phyloP scores from a whole-genome alignment of 352 stramenopile species.

The Saprolegnia diclina region DNA sequence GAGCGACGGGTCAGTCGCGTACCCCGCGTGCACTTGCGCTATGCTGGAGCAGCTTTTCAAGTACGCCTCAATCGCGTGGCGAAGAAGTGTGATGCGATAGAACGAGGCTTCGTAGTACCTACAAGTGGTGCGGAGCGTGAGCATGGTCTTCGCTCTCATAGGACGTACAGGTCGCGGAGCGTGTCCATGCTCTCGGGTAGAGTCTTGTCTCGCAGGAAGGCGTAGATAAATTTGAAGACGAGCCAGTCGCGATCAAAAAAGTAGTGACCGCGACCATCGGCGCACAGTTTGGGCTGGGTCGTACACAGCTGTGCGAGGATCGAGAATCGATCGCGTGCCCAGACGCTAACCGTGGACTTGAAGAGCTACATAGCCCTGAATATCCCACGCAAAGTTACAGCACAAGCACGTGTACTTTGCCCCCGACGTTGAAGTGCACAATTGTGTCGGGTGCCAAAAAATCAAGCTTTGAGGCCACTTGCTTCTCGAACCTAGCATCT shows the following conservation, averaged over 20 bases:
- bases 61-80: constrained; percentile 60
- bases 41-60: constrained; percentile 4
- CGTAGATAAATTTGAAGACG: constrained; percentile 67
- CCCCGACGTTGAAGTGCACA: constrained; percentile 57
- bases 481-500: constrained; percentile 49
- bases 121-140: neutral
- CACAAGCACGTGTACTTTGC: constrained; percentile 28
- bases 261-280: constrained; percentile 49
- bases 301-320: constrained; percentile 78
- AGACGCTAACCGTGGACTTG: constrained; percentile 64
- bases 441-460: constrained; percentile 45
- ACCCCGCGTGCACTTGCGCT: neutral
- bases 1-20: neutral
- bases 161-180: constrained; percentile 51
- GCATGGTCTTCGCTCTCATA: no score
- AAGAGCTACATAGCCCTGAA: constrained; percentile 38
- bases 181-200: constrained; percentile 50
- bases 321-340: constrained; percentile 69
- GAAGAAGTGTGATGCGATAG: constrained; percentile 63
- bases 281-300: constrained; percentile 45
- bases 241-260: constrained; percentile 71
- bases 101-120: constrained; percentile 65
- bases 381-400: neutral
- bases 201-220: constrained; percentile 58
- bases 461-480: constrained; percentile 45